A percentile compares a stretch with the other conserved stretches of the same genome.
phyloP scores from a whole-genome alignment of 1,139 yeast genomes.

The Barnettozyma hawaiiensis region DNA sequence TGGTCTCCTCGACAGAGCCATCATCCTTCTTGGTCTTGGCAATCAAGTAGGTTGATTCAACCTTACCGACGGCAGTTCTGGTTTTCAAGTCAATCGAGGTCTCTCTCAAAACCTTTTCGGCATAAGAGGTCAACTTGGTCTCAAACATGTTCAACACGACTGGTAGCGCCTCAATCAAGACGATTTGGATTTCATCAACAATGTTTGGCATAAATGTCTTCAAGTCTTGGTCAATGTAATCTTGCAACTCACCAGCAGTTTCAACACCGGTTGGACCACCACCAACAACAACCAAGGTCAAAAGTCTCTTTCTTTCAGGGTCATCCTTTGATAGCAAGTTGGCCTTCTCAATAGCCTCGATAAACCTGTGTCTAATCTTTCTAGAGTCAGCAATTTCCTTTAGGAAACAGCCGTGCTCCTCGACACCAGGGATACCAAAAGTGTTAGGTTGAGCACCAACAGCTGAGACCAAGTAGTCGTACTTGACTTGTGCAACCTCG shows the following conservation, averaged over 20 bases:
- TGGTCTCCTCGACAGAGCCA: constrained; percentile 42
- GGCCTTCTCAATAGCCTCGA: constrained; percentile 72
- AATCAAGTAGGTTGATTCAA: constrained; percentile 59
- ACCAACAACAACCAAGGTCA: constrained; percentile 77
- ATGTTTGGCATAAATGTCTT: constrained; percentile 83
- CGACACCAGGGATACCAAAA: constrained; percentile 76
- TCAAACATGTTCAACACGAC: constrained; percentile 84
- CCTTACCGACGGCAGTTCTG: constrained; percentile 84
- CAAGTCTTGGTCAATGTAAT: constrained; percentile 87
- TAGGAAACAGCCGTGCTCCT: constrained; percentile 73
- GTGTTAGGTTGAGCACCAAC: constrained; percentile 85
- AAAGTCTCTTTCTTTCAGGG: constrained; percentile 67
- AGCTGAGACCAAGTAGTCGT: constrained; percentile 75
- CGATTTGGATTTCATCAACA: constrained; percentile 75
- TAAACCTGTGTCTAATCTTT: constrained; percentile 66
- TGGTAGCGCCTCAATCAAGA: constrained; percentile 86
- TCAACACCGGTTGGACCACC: constrained; percentile 95
- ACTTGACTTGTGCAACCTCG: constrained; percentile 36
- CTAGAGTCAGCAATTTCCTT: constrained; percentile 83
- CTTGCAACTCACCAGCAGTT: constrained; percentile 86
- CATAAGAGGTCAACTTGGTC: constrained; percentile 78
- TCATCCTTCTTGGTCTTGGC: constrained; percentile 74
- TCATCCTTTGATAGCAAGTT: constrained; percentile 68
- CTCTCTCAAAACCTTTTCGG: constrained; percentile 74
- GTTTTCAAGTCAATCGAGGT: constrained; percentile 72